Evolutionary conservation across 768 basidiomycete genomes (phyloP), one percentile per base, ranked within the genome.

Genomic region (Pisolithus tinctorius): DNA sequence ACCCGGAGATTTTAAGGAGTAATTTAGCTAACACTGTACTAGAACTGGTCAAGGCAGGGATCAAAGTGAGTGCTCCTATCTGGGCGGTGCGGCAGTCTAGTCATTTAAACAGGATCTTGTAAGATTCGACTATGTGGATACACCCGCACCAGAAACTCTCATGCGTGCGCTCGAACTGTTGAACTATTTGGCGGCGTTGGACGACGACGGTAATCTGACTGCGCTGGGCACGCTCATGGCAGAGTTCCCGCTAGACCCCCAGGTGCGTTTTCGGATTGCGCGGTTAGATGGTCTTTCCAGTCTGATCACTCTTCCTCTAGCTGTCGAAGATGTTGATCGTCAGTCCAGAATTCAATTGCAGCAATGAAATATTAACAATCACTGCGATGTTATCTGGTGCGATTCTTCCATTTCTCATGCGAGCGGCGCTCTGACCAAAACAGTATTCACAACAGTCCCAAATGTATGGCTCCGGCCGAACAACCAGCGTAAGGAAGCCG

Each of bases 241-340:
- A 0, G 93, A 97, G 59, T 98, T 98, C 75, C 96, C 95, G 11
- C 78, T 99, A n/a, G 96, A 98, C 67, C 96, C 95, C 37, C 94
- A 94, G 76, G 89, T 88, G 57, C 37, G 75, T 53, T 10, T 23
- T 1, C 43, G 20, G 1, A 40, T 30, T n/a, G 9, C 29, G 2
- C 1, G 1, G 8, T 43, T n/a, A 4, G 1, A n/a, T 39, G 3
- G 27, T 1, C 11, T 13, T 30, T 3, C 14, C 4, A 1, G 6
- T 54, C 8, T 40, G 16, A 68, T 6, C 4, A 27, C 20, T 27
- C 4, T 2, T 34, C 27, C 4, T 38, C 14, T 30, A 67, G 84
- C 76, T 97, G 59, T 83, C 96, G 25, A 96, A 95, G 68, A 86
- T 95, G 82, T 79, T 98, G 46, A 92, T 97, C 55, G 79, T 84